Evolutionary conservation across 2,329 filamentous ascomycete genomes (phyloP).

Genomic region (Curvularia verruculosa): DNA sequence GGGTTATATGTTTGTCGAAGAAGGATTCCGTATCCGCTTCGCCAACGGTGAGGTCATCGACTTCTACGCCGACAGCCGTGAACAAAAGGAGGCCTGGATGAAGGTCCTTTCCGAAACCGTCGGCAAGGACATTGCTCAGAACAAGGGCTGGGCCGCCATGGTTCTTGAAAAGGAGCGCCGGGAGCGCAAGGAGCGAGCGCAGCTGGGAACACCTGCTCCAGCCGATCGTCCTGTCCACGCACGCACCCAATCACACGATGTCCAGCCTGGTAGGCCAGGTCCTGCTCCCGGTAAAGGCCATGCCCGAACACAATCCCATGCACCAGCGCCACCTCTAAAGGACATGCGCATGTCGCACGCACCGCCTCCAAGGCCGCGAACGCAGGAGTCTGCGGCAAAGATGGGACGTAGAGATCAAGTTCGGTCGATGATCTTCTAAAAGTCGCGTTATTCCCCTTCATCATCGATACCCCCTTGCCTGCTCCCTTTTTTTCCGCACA

Average conservation of each 20-base stretch:
- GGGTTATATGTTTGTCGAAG: constrained; percentile 99
- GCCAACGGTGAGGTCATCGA: constrained; percentile 98
- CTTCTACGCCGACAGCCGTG: constrained; percentile 90
- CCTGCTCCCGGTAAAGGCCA: constrained; percentile 42
- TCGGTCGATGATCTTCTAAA: constrained; percentile 52
- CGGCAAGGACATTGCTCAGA: constrained; percentile 59
- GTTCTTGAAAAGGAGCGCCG: constrained; percentile 58
- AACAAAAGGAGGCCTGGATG: constrained; percentile 95
- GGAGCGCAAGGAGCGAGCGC: constrained; percentile 35
- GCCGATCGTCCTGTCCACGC: constrained; percentile 30
- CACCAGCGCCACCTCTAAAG: constrained; percentile 41
- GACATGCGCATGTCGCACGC: constrained; percentile 34
- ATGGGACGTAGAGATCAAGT: constrained; percentile 46
- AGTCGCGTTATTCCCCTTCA: constrained; percentile 21
- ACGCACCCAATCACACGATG: constrained; percentile 43
- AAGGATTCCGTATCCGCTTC: constrained; percentile 98
- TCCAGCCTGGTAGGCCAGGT: constrained; percentile 23
- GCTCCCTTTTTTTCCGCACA: constrained; percentile 23
- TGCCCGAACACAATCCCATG: constrained; percentile 41
- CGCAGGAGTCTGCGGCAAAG: constrained; percentile 31
- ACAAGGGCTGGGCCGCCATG: constrained; percentile 67
- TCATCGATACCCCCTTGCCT: constrained; percentile 30
- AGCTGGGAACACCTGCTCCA: constrained; percentile 31
- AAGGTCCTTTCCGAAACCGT: constrained; percentile 76
- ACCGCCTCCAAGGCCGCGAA: constrained; percentile 40